Evolutionary conservation across 768 basidiomycete genomes (phyloP), one percentile per base, ranked within the genome.

Genomic region (Boletus patriciae): DNA sequence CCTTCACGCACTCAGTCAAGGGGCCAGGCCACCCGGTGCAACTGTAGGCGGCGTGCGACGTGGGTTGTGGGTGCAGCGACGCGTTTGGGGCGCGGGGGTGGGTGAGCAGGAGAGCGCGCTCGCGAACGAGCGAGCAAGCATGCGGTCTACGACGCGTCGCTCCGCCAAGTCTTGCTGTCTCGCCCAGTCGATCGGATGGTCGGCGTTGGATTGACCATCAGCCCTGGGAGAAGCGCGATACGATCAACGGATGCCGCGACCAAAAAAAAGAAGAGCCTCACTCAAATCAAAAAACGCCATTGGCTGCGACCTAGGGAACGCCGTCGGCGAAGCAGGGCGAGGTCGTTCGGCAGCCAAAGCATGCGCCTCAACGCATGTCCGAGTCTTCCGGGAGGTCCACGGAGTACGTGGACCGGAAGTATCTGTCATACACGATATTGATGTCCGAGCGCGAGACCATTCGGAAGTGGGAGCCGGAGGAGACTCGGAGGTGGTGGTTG

Each of bases 261-360:
- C 13, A 52, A 46, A 13, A 16, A 27, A 29, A n/a, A n/a, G n/a
- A 29, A 15, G 19, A n/a, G 19, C 25, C 62, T 56, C 16, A 64
- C 62, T 54, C 36, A 64, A 6, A 57, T 64, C 62, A 41, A 61
- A 57, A 13, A 47, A 45, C 21, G 52, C 25, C 33, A 61, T 41
- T 18, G 11, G 7, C n/a, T 33, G 23, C 12, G 49, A 54, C 21
- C 42, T 18, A 3, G 47, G 52, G 29, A 55, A 55, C n/a, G 60
- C 63, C 21, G 8, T 50, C 41, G 63, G 43, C 33, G 46, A 52
- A 1, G 15, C 29, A 3, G 63, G 63, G 27, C 59, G 59, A 61
- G 23, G n/a, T 61, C 59, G 25, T n/a, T n/a, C 5, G 59, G 63
- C 16, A 65, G 23, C 63, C 63, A 65, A 16, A 61, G 50, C 46